These are phyloP conservation scores for Pythium phragmiticola DNA, from an alignment of 352 stramenopile genomes.

Conservation along the genomic window DNA sequence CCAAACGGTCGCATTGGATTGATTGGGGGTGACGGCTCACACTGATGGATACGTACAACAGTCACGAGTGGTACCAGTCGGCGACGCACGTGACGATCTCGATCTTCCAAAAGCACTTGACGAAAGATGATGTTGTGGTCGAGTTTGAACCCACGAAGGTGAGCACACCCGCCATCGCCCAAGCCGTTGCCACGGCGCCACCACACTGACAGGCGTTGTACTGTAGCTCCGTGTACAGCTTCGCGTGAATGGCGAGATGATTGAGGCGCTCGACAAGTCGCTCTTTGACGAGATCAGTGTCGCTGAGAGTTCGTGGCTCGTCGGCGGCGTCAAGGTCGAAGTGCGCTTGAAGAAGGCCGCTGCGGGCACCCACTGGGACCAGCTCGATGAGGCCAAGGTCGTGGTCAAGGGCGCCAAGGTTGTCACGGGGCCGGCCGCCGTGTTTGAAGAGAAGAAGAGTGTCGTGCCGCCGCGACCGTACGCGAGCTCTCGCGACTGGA, in stretches of 20 bases:
- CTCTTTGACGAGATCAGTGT: constrained; percentile 76
- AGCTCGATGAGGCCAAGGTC: constrained; percentile 56
- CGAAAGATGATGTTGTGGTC: constrained; percentile 60
- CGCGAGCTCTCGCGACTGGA: constrained; percentile 86
- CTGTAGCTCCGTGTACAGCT: constrained; percentile 47
- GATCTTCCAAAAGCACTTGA: constrained; percentile 81
- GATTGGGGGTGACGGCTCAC: background rate
- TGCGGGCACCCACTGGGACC: constrained; percentile 59
- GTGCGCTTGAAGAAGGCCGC: constrained; percentile 80
- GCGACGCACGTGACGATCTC: constrained; percentile 75
- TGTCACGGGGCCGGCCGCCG: constrained; percentile 50
- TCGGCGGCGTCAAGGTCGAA: constrained; percentile 78
- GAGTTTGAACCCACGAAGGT: constrained; percentile 52
- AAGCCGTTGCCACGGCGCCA: background rate
- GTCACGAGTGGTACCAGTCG: constrained; percentile 89
- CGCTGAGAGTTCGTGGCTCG: constrained; percentile 51
- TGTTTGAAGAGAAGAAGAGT: constrained; percentile 63
- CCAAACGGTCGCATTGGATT: background rate
- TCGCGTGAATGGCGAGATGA: constrained; percentile 42
- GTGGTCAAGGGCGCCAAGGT: constrained; percentile 45
- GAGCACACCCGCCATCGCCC: background rate
- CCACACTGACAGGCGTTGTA: background rate
- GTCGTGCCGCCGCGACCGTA: constrained; percentile 61
- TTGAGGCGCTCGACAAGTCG: constrained; percentile 61
- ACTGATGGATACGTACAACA: constrained; percentile 15